Conservation (phyloP, 441 rosid genomes). For the Jatropha podagrica region DNA sequence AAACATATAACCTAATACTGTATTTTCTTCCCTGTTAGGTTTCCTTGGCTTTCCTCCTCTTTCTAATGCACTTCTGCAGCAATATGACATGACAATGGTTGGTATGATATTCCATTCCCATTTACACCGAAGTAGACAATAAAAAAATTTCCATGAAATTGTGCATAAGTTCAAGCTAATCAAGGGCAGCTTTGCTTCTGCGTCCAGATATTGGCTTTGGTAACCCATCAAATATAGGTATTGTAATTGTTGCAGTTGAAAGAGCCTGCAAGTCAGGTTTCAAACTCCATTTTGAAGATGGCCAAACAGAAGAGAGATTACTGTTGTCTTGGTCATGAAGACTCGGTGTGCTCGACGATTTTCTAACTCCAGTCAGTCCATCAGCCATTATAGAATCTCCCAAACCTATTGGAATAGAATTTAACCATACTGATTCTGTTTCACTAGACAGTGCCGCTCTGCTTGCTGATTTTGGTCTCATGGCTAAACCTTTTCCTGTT, state of each 20-base stretch:
- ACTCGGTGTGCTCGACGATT: conserved; percentile 65
- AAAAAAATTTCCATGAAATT: conserved; percentile 9
- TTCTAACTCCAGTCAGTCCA: conserved; percentile 47
- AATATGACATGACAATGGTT: not conserved
- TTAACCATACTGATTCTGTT: conserved; percentile 42
- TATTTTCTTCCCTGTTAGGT: not conserved
- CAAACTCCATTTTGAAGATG: conserved; percentile 62
- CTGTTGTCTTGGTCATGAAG: conserved; percentile 50
- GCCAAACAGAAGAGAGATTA: conserved; percentile 47
- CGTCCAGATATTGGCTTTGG: conserved; percentile 67
- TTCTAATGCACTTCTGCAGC: conserved; percentile 18
- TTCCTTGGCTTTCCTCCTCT: conserved; percentile 3
- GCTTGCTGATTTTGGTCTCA: conserved; percentile 60
- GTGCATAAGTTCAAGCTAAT: conserved; percentile 32
- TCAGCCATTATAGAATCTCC: conserved; percentile 50
- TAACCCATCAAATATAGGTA: conserved; percentile 71
- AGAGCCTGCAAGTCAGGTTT: conserved; percentile 61
- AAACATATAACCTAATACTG: not conserved
- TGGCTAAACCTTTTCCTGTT: conserved; percentile 49
- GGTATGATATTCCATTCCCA: conserved; percentile 18
- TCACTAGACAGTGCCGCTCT: conserved; percentile 37
- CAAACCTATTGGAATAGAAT: conserved; percentile 39
- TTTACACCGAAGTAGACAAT: not conserved
- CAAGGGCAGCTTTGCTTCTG: conserved; percentile 68
- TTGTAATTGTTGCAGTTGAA: conserved; percentile 50